Base-by-base conservation (phyloP, 305 asterid species). In the Fraxinus floribunda region DNA sequence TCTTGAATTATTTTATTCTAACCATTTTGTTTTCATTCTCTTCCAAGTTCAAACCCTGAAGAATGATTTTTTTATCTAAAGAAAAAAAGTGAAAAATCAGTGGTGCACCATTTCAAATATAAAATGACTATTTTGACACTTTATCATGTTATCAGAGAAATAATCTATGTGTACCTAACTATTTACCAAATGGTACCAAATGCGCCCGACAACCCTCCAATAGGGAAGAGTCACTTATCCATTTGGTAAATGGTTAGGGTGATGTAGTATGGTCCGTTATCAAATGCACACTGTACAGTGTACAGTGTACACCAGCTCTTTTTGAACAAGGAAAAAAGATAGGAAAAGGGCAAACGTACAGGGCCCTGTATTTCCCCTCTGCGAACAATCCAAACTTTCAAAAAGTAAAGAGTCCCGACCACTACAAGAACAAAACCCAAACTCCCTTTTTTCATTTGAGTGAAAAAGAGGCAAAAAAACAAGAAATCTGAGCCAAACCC, bases 371-470 rank as follows among this genome's bases (percentile, higher is more conserved):
- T 7, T 7, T 81, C 75, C 79, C 62, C 82, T 81, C 64, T 79
- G 83, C 84, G 82, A 83, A 79, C 80, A 76, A 35, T 76, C 83
- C 87, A 81, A 34, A 82, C 83, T 86, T 77, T 74, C 66, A 39
- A 34, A 66, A 72, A 81, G 77, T 84, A 84, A 82, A 82, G 81
- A 82, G 81, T 82, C 81, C 78, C 62, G 79, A 88, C 79, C 84
- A 79, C 90, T 85, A 20, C 79, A 79, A 75, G 81, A 75, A 86
- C 90, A 79, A 90, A 82, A 86, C 75, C 87, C 87, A 77, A 78
- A 36, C 74, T 36, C 90, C 79, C 18, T 79, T 87, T 81, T 80
- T 41, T 74, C 38, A 10, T 24, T 52, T 46, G 82, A 72, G 39
- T 36, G 29, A 79, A 84, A 80, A 55, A 85, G 46, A 41, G 80